Conservation (phyloP, 257 asterid species). For the Nicotiana benthamiana region DNA sequence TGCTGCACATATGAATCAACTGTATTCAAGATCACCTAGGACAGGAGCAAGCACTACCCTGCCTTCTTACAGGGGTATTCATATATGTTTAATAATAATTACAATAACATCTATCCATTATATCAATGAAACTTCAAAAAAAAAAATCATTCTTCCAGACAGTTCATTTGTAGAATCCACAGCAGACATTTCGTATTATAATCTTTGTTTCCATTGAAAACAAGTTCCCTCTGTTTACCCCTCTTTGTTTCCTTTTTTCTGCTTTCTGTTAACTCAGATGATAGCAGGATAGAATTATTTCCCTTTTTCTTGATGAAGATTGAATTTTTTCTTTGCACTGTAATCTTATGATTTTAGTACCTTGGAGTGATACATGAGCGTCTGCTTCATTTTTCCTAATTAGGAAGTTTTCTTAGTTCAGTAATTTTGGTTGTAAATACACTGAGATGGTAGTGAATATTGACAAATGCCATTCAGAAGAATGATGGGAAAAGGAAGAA, state of each 20-base stretch:
- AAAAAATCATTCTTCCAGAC: too few species aligned
- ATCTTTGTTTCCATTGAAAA: background rate
- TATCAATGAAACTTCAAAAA: too few species aligned
- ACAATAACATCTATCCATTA: too few species aligned
- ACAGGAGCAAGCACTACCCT: background rate
- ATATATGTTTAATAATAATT: too few species aligned
- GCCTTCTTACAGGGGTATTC: too few species aligned
- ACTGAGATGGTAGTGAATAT: background rate
- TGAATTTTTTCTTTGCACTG: background rate
- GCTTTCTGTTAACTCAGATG: background rate
- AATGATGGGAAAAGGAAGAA: background rate
- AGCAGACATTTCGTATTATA: background rate
- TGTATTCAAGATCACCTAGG: background rate
- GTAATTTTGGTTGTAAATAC: background rate
- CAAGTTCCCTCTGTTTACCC: background rate
- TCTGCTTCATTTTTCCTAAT: background rate
- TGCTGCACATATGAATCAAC: constrained; percentile 32
- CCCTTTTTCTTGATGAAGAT: background rate
- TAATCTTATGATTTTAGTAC: background rate
- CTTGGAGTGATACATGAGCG: background rate
- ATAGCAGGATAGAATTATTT: background rate
- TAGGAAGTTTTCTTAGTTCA: background rate
- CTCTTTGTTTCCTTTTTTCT: background rate
- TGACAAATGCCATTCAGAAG: background rate
- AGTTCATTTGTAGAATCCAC: too few species aligned